Conservation (phyloP, 192 early-diverging fungal genomes). For the Thamnidium elegans region DNA sequence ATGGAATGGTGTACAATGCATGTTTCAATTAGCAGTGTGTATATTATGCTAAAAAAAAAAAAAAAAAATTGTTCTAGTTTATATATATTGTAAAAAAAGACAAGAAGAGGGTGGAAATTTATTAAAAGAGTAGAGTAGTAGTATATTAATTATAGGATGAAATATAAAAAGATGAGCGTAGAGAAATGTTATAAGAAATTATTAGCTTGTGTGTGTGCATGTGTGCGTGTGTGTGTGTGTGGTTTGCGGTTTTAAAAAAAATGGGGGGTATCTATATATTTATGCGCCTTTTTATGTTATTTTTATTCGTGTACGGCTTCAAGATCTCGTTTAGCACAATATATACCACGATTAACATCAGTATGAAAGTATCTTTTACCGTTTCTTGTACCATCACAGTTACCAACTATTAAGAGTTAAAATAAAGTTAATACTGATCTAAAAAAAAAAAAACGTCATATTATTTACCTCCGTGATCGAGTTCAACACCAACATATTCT, state of each 20-base stretch:
- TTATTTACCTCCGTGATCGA: constrained; percentile 30
- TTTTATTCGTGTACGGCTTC: neutral
- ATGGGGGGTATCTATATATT: neutral
- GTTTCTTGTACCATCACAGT: constrained; percentile 28
- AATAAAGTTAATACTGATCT: neutral
- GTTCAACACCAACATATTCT: constrained; percentile 32
- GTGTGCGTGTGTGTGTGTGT: neutral
- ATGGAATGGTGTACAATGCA: no score
- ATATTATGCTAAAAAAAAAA: no score
- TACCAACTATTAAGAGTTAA: constrained; percentile 24
- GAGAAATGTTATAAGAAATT: no score
- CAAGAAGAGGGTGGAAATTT: no score
- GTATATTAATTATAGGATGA: no score
- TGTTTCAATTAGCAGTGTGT: no score
- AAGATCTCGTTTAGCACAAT: constrained; percentile 24
- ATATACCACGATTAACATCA: constrained; percentile 34
- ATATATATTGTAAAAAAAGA: no score
- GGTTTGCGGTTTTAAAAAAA: no score
- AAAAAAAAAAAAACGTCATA: neutral
- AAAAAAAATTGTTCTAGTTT: no score
- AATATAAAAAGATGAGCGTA: no score
- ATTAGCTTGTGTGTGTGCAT: no score
- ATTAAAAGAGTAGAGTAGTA: no score
- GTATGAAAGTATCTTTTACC: constrained; percentile 33
- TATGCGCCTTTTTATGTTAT: neutral